phyloP scores from a whole-genome alignment of 305 asterid genomes.

The Fraxinus velutina region DNA sequence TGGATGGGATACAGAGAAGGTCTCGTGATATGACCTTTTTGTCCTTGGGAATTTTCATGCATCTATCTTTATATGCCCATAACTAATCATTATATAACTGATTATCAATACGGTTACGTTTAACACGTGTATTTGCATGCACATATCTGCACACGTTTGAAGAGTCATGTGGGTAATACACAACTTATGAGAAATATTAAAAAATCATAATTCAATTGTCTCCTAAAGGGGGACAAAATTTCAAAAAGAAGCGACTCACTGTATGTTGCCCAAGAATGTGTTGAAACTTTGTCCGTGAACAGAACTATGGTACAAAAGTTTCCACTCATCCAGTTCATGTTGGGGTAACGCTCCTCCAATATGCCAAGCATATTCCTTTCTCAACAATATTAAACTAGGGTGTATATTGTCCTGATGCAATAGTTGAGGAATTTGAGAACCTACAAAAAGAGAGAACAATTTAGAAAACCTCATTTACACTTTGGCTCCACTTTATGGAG shows the following conservation, averaged over 20 bases:
- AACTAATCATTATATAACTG: not conserved
- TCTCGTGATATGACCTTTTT: not conserved
- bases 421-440: conserved; percentile 68
- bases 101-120: not conserved
- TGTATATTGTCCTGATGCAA: conserved; percentile 40
- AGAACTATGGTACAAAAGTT: conserved; percentile 75
- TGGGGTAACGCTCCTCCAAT: conserved; percentile 78
- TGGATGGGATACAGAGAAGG: not conserved
- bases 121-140: not conserved
- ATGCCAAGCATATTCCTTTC: conserved; percentile 87
- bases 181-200: not conserved
- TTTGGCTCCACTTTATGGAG: not conserved
- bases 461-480: conserved; percentile 4
- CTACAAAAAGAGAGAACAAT: conserved; percentile 34
- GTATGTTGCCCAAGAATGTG: conserved; percentile 75
- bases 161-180: not conserved
- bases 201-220: not conserved
- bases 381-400: conserved; percentile 53
- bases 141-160: not conserved
- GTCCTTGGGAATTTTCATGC: not conserved
- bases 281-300: conserved; percentile 82
- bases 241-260: conserved; percentile 44
- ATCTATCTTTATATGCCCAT: not conserved
- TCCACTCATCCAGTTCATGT: conserved; percentile 68
- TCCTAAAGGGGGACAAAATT: not conserved